Conservation (phyloP, 2,329 filamentous ascomycete species). For the Trichoderma sp. region DNA sequence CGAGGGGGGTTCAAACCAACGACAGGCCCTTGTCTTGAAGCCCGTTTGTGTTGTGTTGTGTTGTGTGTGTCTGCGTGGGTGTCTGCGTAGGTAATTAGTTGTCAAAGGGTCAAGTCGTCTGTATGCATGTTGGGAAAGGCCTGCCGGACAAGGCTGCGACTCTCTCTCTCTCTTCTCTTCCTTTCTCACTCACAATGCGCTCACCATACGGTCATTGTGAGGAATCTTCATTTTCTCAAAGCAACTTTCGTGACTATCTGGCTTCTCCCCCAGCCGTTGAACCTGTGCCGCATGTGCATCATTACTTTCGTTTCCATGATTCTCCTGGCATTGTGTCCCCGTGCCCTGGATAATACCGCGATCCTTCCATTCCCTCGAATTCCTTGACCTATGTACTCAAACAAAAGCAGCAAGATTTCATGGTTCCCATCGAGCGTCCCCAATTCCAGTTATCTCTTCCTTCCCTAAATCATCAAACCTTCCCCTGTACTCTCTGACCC, state of each 20-base stretch:
- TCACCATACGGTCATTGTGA: neutral
- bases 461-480: too few species aligned
- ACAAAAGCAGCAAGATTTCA: too few species aligned
- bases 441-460: too few species aligned
- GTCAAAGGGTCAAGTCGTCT: too few species aligned
- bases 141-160: too few species aligned
- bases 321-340: constrained; percentile 2
- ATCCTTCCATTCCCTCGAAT: neutral
- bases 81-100: too few species aligned
- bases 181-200: neutral
- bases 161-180: too few species aligned
- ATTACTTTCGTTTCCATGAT: constrained; percentile 1
- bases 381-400: too few species aligned
- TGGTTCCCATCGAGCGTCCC: too few species aligned
- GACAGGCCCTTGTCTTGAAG: neutral
- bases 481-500: too few species aligned
- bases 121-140: too few species aligned
- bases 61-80: too few species aligned
- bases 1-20: neutral
- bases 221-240: neutral
- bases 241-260: constrained; percentile 10
- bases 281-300: neutral
- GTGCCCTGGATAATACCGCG: neutral
- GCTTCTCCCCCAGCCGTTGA: constrained; percentile 7
- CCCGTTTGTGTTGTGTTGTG: neutral